Base-by-base conservation (phyloP, 192 early-diverging fungal genomes). In the Rhizophagus clarus region DNA sequence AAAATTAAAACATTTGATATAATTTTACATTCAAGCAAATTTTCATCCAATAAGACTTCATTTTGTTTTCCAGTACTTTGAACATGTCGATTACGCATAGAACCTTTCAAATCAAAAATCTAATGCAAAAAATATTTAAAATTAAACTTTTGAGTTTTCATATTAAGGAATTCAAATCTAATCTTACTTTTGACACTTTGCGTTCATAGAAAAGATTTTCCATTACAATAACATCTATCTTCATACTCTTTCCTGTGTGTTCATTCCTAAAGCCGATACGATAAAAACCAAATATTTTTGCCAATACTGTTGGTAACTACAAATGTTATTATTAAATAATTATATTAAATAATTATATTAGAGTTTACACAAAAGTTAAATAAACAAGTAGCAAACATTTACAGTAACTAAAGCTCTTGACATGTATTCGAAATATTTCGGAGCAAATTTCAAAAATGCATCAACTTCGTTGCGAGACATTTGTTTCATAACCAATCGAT, bases 191-290 rank as follows among this genome's bases (percentile, higher is more conserved):
- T 37, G 85, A 88, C 68, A 95, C 88, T 63, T 89, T 91, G 47
- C 96, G 90, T 66, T 96, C 91, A 82, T 94, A 97, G 79, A 96
- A 98, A 47, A 98, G 82, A 74, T 98, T 98, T 82, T 98, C 97
- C 97, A 97, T 97, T 17, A 98, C 94, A 17, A 97, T 83, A 10
- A 97, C 90, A 83, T 96, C 95, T 91, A 98, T 93, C 67, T 95
- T 92, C 84, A 94, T 89, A 26, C 86, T 89, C 76, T 94, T 92
- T n/a, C 95, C 93, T 3, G 93, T 90, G 1, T 90, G 86, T n/a
- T 92, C 89, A 80, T 96, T 97, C 74, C 94, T 96, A 83, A 90
- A 96, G 1, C 94, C 93, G 6, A 98, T 93, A 31, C 94, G 91
- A 81, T 97, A 98, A 81, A 98, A 94, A 15, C 97, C 97, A 87